Evolutionary conservation across 495 filamentous ascomycete genomes (phyloP), one percentile per base, ranked within the genome.

Genomic region (Lophiostoma macrostomum): DNA sequence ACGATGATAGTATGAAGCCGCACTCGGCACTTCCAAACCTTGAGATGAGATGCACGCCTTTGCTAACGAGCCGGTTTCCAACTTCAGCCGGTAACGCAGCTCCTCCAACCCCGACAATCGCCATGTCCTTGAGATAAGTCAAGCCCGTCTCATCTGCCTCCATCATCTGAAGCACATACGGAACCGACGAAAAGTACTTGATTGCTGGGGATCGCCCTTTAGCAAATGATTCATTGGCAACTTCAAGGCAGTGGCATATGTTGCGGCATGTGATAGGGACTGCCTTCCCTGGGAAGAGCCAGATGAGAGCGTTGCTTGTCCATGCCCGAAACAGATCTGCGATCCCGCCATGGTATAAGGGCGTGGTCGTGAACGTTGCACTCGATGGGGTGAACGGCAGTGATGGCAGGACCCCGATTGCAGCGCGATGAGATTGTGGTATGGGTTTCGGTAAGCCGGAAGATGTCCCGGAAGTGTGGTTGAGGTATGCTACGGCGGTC

Each of bases 311-410:
- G 13, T 63, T 66, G 38, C 71, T 73, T 14, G 74, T 74, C 74
- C 79, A 77, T 2, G 76, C 69, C 24, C 80, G 71, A 43, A 81
- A 75, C 22, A 76, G 69, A 53, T 83, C 80, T 11, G 80, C 77
- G n/a, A 79, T 67, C 4, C 80, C 80, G 1, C 78, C 80, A 50
- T 81, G 77, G 63, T 80, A 82, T 2, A 83, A 69, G 5, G 80
- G 79, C n/a, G 79, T 83, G 0, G 79, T 80, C 6, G 78, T 76
- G 45, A 81, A 80, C n/a, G 77, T 79, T 23, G 30, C 42, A 16
- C 30, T 47, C 3, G 30, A n/a, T 31, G 19, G 16, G 10, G 19
- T 16, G 14, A 19, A 1, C 1, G 40, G 41, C 1, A 80, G 69
- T 13, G 50, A 58, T 2, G 78, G 79, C 1, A 82, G 65, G 3